Base-by-base conservation (phyloP, 345 rosid genomes). In the Bretschneidera sinensis region DNA sequence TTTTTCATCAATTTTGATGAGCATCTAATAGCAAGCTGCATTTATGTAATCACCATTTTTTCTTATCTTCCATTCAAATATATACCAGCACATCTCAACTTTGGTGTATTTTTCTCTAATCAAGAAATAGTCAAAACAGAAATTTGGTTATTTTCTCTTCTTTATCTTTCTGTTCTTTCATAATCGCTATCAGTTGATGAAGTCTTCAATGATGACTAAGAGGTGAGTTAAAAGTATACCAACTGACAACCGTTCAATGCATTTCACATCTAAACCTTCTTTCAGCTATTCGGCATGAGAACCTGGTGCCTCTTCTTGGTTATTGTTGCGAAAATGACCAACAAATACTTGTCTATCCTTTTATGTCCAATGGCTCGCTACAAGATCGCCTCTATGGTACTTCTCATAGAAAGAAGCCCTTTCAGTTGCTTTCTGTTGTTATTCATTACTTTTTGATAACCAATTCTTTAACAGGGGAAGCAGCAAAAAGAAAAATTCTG, bases 381-480 rank as follows among this genome's bases (percentile, higher is more conserved):
- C 87, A 79, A 66, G 92, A 81, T 71, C 84, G 89, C 53, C 88
- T 86, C 59, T 81, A 83, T 21, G 89, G 92, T 86, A 83, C 25
- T 39, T 31, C 34, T 51, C 60, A 31, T 51, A 22, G 0, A 22
- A 50, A 5, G 10, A 1, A 60, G 5, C 23, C n/a, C 48, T 15
- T 47, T 22, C 21, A 21, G 24, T 17, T 43, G 17, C 6, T 51
- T n/a, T 63, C 21, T 51, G n/a, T 17, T 54, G 16, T 17, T 17
- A 11, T 43, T 47, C 39, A 4, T 24, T 66, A 56, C 45, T 61
- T 61, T 25, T 16, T 61, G 54, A 71, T 55, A 33, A 61, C 22
- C 21, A 48, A 25, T n/a, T 57, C 34, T 39, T 53, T 35, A 57
- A 71, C 73, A 86, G 89, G 89, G 23, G 87, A 83, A 64, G 92